phyloP scores from a whole-genome alignment of 495 filamentous ascomycete genomes.

The Hypoxylon lienhwacheense region DNA sequence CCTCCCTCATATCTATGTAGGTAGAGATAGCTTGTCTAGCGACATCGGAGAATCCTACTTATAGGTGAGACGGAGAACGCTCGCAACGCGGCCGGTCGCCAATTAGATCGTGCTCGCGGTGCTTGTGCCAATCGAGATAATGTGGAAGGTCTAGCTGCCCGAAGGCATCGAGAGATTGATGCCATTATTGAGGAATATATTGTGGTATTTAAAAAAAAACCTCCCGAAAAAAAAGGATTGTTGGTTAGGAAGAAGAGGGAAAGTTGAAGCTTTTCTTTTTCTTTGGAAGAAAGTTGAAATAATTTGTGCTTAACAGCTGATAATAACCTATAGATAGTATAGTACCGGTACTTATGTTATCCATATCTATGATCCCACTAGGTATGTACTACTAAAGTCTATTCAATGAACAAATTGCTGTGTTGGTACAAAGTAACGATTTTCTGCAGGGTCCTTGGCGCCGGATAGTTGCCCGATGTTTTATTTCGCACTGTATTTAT shows the following conservation, averaged over 20 bases:
- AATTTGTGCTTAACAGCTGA: too few relatives aligned
- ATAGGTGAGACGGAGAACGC: conserved; percentile 48
- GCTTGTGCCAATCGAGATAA: conserved; percentile 42
- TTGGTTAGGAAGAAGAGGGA: neutral
- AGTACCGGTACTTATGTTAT: too few relatives aligned
- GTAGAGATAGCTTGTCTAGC: conserved; percentile 8
- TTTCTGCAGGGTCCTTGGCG: conserved; percentile 16
- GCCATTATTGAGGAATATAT: conserved; percentile 47
- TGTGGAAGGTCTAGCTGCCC: conserved; percentile 47
- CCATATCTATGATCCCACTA: conserved; percentile 31
- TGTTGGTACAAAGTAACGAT: conserved; percentile 35
- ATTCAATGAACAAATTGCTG: too few relatives aligned
- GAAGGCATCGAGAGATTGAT: conserved; percentile 53
- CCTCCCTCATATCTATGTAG: too few relatives aligned
- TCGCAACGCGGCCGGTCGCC: conserved; percentile 37
- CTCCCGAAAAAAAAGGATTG: neutral
- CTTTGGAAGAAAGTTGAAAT: too few relatives aligned
- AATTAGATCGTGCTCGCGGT: conserved; percentile 38
- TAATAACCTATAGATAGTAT: too few relatives aligned
- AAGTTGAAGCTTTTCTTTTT: too few relatives aligned
- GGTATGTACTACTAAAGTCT: too few relatives aligned
- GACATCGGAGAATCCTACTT: conserved; percentile 46
- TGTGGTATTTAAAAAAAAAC: too few relatives aligned
- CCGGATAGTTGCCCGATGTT: conserved; percentile 28
- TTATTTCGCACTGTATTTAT: conserved; percentile 14